Evolutionary conservation across 2,329 filamentous ascomycete species (phyloP).

Genomic region (Drechslerella dactyloides): DNA sequence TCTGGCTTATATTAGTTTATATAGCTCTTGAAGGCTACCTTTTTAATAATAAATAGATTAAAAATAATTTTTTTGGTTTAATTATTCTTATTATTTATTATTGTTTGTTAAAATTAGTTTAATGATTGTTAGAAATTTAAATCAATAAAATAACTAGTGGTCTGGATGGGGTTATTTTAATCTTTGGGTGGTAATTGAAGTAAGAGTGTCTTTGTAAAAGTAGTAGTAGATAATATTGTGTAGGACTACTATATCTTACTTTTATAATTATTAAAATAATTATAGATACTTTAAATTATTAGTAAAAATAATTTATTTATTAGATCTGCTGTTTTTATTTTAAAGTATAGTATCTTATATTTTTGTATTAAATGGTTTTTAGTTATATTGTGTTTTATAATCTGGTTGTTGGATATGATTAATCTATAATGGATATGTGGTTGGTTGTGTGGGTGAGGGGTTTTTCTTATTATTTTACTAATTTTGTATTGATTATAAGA

Average conservation of each 20-base stretch:
- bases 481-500: slow-evolving; percentile 12
- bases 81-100: neutral
- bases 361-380: neutral
- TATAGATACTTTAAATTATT: neutral
- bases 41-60: slow-evolving; percentile 27
- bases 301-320: neutral
- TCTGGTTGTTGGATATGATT: slow-evolving; percentile 8
- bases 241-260: neutral
- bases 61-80: slow-evolving; percentile 4
- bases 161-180: slow-evolving; percentile 54
- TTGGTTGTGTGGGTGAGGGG: neutral
- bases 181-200: neutral
- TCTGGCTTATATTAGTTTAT: slow-evolving; percentile 46
- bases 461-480: neutral
- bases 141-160: slow-evolving; percentile 56
- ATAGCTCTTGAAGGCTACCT: slow-evolving; percentile 52
- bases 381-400: neutral
- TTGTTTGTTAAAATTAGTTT: slow-evolving; percentile 3
- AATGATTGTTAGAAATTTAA: neutral
- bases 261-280: slow-evolving; percentile 3
- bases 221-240: slow-evolving; percentile 2
- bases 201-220: slow-evolving; percentile 3
- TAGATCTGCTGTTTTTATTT: neutral
- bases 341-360: neutral
- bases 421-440: slow-evolving; percentile 8